Evolutionary conservation across 2,329 filamentous ascomycete species (phyloP).

Genomic region (Pseudogymnoascus sp.): DNA sequence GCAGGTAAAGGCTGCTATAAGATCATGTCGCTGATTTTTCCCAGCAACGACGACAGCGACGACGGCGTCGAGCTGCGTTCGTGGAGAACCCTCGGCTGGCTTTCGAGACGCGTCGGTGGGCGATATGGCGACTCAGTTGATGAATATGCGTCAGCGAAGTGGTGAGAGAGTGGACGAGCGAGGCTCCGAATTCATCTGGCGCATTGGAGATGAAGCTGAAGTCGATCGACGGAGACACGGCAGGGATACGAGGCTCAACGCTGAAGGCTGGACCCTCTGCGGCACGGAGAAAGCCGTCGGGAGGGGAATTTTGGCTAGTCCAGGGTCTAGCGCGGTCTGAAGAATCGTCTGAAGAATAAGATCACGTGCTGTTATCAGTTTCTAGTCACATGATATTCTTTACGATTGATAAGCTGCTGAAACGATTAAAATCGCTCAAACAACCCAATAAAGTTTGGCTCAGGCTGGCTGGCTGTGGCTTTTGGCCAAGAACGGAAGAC

Average conservation of each 20-base stretch:
- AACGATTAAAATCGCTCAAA: too few relatives aligned
- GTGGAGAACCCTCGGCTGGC: not conserved
- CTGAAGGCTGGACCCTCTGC: not conserved
- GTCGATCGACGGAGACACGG: not conserved
- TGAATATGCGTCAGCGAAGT: not conserved
- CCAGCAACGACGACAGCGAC: not conserved
- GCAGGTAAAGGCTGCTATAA: not conserved
- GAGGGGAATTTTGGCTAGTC: not conserved
- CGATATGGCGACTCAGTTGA: not conserved
- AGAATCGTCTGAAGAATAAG: not conserved
- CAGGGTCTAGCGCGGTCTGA: not conserved
- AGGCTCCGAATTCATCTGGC: not conserved
- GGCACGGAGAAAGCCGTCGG: slow-evolving; percentile 3
- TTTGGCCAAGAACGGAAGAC: not conserved
- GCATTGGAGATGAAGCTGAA: not conserved
- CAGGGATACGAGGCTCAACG: slow-evolving; percentile 5
- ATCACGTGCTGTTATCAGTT: not conserved
- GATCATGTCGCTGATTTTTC: slow-evolving; percentile 3
- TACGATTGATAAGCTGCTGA: too few relatives aligned
- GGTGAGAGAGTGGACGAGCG: not conserved
- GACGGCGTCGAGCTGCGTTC: not conserved
- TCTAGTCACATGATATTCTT: too few relatives aligned
- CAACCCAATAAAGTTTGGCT: too few relatives aligned
- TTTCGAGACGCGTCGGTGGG: not conserved
- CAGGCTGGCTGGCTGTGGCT: too few relatives aligned